Evolutionary conservation across 345 rosid species (phyloP).

Genomic region (Eucalyptus shirleyi): DNA sequence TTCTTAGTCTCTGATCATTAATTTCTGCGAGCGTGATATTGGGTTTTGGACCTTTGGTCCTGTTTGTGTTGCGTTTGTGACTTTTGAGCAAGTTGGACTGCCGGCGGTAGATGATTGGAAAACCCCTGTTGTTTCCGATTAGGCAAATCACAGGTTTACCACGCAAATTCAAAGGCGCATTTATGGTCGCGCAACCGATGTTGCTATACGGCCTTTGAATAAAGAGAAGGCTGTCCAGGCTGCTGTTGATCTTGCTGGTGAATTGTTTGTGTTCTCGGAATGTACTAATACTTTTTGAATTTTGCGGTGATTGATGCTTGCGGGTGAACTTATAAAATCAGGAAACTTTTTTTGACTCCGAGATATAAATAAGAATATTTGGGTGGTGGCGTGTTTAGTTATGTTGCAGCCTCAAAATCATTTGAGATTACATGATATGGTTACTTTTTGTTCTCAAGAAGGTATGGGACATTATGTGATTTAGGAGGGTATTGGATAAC

Average conservation of each 20-base stretch:
- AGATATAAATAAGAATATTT: background rate
- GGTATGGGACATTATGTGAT: background rate
- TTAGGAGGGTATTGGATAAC: background rate
- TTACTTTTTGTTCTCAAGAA: background rate
- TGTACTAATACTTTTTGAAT: background rate
- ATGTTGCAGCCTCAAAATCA: background rate
- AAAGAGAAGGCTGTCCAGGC: slow-evolving; percentile 86
- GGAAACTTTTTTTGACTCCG: background rate
- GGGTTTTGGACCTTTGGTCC: background rate
- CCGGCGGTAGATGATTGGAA: background rate
- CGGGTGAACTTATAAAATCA: background rate
- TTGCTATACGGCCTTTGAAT: slow-evolving; percentile 56
- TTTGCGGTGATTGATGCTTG: background rate
- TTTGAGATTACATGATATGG: background rate
- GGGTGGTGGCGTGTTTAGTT: background rate
- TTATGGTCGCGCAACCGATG: slow-evolving; percentile 57
- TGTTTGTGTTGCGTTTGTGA: background rate
- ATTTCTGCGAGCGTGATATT: background rate
- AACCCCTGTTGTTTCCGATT: background rate
- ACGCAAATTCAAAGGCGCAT: slow-evolving; percentile 57
- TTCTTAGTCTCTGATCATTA: background rate
- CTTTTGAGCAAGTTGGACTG: background rate
- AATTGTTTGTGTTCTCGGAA: slow-evolving; percentile 72
- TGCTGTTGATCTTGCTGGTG: slow-evolving; percentile 81
- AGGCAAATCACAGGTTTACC: slow-evolving; percentile 67